Conservation (phyloP, 2,329 filamentous ascomycete species). For the Talaromyces piceae region DNA sequence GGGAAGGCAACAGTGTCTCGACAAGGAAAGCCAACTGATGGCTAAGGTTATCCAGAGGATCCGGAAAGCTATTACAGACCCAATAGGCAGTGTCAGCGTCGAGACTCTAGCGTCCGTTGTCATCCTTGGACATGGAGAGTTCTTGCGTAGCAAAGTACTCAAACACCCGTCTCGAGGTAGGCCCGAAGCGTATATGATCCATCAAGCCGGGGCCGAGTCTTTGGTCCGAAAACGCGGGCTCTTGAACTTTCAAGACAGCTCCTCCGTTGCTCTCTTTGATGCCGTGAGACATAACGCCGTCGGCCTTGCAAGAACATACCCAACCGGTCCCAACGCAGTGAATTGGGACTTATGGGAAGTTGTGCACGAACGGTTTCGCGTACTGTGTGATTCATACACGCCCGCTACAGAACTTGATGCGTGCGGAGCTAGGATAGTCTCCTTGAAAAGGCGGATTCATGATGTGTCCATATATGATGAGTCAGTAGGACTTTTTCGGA, state of each 20-base stretch:
- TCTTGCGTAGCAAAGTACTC: background rate
- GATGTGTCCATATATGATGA: background rate
- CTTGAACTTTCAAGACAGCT: slow-evolving; percentile 8
- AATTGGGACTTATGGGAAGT: slow-evolving; percentile 10
- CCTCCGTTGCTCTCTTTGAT: slow-evolving; percentile 6
- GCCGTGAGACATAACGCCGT: slow-evolving; percentile 10
- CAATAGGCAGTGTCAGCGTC: background rate
- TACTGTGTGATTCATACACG: slow-evolving; percentile 10
- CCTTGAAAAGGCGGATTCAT: background rate
- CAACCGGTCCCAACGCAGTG: background rate
- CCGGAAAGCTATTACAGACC: background rate
- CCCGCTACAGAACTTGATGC: slow-evolving; percentile 9
- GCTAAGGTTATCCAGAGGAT: background rate
- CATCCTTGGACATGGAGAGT: slow-evolving; percentile 7
- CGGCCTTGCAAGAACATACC: background rate
- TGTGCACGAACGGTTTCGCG: background rate
- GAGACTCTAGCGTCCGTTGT: slow-evolving; percentile 8
- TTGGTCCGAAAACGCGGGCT: slow-evolving; percentile 3
- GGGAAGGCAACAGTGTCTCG: background rate
- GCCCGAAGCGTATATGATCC: background rate
- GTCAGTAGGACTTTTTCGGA: background rate
- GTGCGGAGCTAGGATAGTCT: slow-evolving; percentile 2
- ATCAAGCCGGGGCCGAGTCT: slow-evolving; percentile 8
- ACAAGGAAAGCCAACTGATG: background rate
- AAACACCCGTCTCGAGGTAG: background rate